Percentiles rank a stretch among this genome's conserved stretches.
Conservation (phyloP, 2,329 filamentous ascomycete genomes). For the Verticillium klebahnii region DNA sequence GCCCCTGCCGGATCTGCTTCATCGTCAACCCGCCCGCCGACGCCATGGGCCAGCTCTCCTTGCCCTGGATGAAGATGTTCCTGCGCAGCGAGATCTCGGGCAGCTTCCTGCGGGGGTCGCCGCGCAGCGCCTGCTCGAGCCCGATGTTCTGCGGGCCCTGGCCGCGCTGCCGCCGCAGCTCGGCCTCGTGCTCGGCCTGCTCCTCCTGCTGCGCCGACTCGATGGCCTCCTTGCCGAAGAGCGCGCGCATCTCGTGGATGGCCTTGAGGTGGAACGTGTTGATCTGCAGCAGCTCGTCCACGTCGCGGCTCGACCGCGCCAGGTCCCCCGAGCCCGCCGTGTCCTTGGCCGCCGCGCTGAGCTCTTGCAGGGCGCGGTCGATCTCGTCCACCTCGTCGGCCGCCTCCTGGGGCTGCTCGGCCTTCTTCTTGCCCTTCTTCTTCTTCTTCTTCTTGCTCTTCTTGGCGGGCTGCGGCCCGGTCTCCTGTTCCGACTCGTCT, state of each 20-base stretch:
- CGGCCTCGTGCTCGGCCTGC: slow-evolving; percentile 33
- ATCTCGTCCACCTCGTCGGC: slow-evolving; percentile 45
- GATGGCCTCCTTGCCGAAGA: slow-evolving; percentile 55
- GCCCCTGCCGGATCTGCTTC: slow-evolving; percentile 47
- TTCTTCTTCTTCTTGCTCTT: slow-evolving; percentile 36
- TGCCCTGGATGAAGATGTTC: slow-evolving; percentile 82
- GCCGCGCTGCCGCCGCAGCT: slow-evolving; percentile 26
- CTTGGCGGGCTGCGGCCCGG: slow-evolving; percentile 19
- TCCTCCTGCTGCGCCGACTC: slow-evolving; percentile 48
- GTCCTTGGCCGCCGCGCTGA: slow-evolving; percentile 25
- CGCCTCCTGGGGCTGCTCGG: slow-evolving; percentile 8
- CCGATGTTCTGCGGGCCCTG: slow-evolving; percentile 44
- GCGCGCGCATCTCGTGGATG: slow-evolving; percentile 78
- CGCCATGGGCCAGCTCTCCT: slow-evolving; percentile 79
- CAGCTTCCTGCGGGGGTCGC: slow-evolving; percentile 58
- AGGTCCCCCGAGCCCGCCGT: slow-evolving; percentile 10
- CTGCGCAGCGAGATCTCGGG: slow-evolving; percentile 67
- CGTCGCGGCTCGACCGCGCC: slow-evolving; percentile 7
- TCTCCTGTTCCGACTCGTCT: slow-evolving; percentile 13
- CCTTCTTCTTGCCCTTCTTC: slow-evolving; percentile 26
- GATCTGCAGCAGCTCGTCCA: slow-evolving; percentile 40
- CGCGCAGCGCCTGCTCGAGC: slow-evolving; percentile 48
- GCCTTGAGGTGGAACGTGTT: slow-evolving; percentile 73
- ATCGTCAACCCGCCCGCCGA: slow-evolving; percentile 80
- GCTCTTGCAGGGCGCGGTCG: slow-evolving; percentile 46